Evolutionary conservation across 2,329 filamentous ascomycete species (phyloP), one percentile per base, ranked within the genome.

Genomic region (Talaromyces sp.): DNA sequence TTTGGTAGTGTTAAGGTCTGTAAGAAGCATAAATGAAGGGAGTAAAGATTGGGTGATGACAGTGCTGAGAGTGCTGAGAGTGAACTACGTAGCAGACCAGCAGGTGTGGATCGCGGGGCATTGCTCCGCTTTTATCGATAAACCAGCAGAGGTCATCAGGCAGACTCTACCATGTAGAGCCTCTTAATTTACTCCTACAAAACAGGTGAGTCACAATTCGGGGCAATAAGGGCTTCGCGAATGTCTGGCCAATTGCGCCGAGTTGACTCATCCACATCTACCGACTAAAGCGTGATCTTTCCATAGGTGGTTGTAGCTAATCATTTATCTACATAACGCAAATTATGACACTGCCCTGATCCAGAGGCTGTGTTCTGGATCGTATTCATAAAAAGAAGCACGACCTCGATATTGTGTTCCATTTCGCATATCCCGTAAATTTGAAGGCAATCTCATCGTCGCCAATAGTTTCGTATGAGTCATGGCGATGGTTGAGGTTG

Each of bases 61-160:
- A 52, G 16, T 33, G 49, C 9, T 52, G 49, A 52, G 24, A 52
- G 49, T 52, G n/a, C 11, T 52, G 49, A 52, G 24, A 52, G 49
- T 52, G 27, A 39, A 39, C 49, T 41, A 58, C 19, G 52, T 41
- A 63, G 43, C n/a, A 59, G 35, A 33, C 37, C n/a, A 56, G 58
- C n/a, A 27, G 8, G 22, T 39, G 60, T 66, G 64, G 64, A 66
- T 62, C 60, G 64, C 64, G 64, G 60, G 64, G 64, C 54, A 60
- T 14, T 22, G 64, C 64, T 66, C 64, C 64, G 64, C 64, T 66
- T 66, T 66, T 65, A 66, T 66, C 60, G 60, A 66, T 66, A 63
- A 56, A 61, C 19, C 3, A 31, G 33, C 52, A 56, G n/a, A 2
- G 24, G 47, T 9, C 31, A 35, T 19, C 31, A 37, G 52, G 52